Percentiles rank a stretch among this genome's conserved stretches.
Conservation (phyloP, 2,329 filamentous ascomycete genomes). For the Aphanocladium album region DNA sequence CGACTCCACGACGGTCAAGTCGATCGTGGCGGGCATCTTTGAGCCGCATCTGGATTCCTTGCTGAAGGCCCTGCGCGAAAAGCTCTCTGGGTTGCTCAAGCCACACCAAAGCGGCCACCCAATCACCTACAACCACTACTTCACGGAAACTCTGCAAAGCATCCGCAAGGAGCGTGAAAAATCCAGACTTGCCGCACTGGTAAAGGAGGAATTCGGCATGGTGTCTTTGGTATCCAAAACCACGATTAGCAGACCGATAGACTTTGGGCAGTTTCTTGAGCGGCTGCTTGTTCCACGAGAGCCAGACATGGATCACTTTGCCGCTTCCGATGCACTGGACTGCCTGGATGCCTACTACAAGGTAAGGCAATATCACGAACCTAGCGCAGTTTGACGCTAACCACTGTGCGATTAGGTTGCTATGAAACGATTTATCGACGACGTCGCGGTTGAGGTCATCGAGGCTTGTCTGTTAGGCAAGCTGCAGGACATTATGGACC, state of each 20-base stretch:
- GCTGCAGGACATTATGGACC: conserved; percentile 18
- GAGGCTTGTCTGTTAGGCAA: conserved; percentile 19
- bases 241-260: background rate
- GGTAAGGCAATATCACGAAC: conserved; percentile 17
- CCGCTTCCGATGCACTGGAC: conserved; percentile 30
- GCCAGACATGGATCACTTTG: conserved; percentile 25
- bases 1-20: conserved; percentile 13
- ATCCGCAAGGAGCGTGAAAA: background rate
- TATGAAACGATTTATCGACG: conserved; percentile 19
- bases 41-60: conserved; percentile 18
- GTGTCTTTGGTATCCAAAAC: background rate
- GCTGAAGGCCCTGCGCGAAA: conserved; percentile 19
- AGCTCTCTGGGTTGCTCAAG: conserved; percentile 35
- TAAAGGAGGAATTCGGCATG: background rate
- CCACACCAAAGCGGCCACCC: conserved; percentile 4
- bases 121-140: conserved; percentile 5
- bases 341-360: conserved; percentile 38
- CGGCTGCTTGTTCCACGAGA: background rate
- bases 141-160: background rate
- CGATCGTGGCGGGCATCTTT: conserved; percentile 16
- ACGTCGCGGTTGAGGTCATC: conserved; percentile 22
- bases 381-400: background rate
- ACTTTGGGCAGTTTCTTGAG: background rate
- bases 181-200: background rate
- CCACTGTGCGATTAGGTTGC: conserved; percentile 15